Percentiles rank a stretch among this genome's conserved stretches.
These are phyloP conservation scores for Phytophthora podocarpi DNA, from an alignment of 352 stramenopile genomes.

Conservation along the genomic window DNA sequence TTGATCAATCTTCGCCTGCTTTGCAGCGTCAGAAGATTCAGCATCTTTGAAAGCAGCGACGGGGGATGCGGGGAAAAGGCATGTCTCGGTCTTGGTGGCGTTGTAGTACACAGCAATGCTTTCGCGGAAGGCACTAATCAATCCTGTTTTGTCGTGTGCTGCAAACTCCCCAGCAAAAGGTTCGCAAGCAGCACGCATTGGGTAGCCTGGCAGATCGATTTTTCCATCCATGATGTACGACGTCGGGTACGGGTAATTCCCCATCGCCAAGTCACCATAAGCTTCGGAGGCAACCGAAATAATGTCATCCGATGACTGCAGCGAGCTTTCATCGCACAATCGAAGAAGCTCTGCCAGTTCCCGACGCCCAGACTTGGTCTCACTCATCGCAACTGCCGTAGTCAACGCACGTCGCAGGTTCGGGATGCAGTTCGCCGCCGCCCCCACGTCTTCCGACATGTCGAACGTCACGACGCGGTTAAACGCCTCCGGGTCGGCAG, in stretches of 20 bases:
- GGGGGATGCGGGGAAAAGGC: conserved; percentile 30
- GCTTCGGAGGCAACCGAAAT: conserved; percentile 19
- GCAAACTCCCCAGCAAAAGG: conserved; percentile 34
- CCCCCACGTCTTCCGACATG: conserved; percentile 41
- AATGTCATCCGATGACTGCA: conserved; percentile 33
- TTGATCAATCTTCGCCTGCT: conserved; percentile 37
- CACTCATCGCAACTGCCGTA: conserved; percentile 13
- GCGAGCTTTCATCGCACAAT: conserved; percentile 32
- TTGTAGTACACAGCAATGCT: conserved; percentile 60
- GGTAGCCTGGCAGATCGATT: conserved; percentile 42
- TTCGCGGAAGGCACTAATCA: conserved; percentile 41
- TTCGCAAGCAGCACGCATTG: conserved; percentile 44
- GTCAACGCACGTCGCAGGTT: conserved; percentile 38
- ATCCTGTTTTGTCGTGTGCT: conserved; percentile 10
- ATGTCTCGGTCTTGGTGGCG: conserved; percentile 37
- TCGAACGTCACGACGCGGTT: conserved; percentile 48
- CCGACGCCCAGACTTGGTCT: conserved; percentile 24
- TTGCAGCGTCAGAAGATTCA: conserved; percentile 23
- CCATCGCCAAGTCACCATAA: conserved; percentile 45
- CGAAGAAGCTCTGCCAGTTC: conserved; percentile 31
- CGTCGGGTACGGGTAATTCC: conserved; percentile 56
- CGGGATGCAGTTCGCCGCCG: conserved; percentile 40
- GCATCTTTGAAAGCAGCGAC: neutral
- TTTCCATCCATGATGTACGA: conserved; percentile 56
- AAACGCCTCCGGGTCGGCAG: conserved; percentile 48